phyloP scores from a whole-genome alignment of 179 eudicot species.

The Spergularia azorica region DNA sequence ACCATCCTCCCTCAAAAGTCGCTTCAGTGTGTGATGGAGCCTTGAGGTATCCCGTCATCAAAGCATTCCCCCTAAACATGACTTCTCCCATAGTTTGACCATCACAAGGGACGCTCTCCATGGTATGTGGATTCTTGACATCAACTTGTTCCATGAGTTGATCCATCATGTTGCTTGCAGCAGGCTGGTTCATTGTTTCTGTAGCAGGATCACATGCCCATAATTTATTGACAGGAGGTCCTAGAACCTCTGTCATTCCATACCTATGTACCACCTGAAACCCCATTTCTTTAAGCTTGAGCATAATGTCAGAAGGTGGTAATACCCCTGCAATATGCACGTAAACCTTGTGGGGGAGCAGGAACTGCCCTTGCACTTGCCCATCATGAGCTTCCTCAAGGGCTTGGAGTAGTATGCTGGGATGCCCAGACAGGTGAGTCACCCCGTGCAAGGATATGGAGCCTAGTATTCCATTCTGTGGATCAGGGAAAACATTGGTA shows the following conservation, averaged over 20 bases:
- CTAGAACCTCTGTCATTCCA: slow-evolving; percentile 30
- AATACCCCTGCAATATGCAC: too few relatives aligned
- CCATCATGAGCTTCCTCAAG: too few relatives aligned
- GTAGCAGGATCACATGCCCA: slow-evolving; percentile 2
- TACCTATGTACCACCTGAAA: slow-evolving; percentile 36
- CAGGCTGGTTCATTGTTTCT: slow-evolving; percentile 22
- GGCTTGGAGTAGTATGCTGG: too few relatives aligned
- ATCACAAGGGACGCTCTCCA: slow-evolving; percentile 34
- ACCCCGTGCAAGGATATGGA: slow-evolving; percentile 42
- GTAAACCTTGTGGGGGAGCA: slow-evolving; percentile 27
- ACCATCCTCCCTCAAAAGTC: slow-evolving; percentile 35
- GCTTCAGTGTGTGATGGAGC: slow-evolving; percentile 27
- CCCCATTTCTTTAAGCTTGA: slow-evolving; percentile 34
- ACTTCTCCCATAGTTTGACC: slow-evolving; percentile 33
- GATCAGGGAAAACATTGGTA: slow-evolving; percentile 46
- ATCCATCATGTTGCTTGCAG: slow-evolving; percentile 25
- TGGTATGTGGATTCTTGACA: slow-evolving; percentile 27
- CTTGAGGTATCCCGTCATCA: slow-evolving; percentile 36
- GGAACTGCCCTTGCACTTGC: slow-evolving; percentile 37
- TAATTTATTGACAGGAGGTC: slow-evolving; percentile 7
- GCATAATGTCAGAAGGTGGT: slow-evolving; percentile 13
- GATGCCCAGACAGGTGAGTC: slow-evolving; percentile 45
- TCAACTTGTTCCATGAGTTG: slow-evolving; percentile 25
- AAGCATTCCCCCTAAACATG: slow-evolving; percentile 32
- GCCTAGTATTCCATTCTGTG: slow-evolving; percentile 32